Percentiles rank a stretch among this genome's conserved stretches.
Conservation (phyloP, 768 basidiomycete species). For the Lepiota brunneoincarnata region DNA sequence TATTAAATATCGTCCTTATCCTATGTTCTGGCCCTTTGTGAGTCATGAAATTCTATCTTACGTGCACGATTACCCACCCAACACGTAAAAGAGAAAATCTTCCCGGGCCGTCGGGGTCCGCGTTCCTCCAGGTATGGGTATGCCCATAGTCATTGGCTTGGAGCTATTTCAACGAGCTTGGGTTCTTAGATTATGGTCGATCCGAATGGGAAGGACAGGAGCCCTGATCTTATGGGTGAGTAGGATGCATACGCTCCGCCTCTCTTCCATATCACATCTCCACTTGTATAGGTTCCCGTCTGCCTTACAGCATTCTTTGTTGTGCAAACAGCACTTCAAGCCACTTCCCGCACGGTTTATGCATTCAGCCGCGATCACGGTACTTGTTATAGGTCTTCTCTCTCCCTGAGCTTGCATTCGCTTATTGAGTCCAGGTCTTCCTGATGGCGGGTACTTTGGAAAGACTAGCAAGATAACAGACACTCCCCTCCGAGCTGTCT, state of each 20-base stretch:
- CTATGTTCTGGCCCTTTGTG: constrained; percentile 78
- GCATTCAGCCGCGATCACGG: constrained; percentile 84
- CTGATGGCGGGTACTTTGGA: constrained; percentile 78
- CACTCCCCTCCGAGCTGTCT: constrained; percentile 78
- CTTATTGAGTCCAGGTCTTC: constrained; percentile 43
- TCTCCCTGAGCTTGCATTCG: neutral
- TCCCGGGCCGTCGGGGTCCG: constrained; percentile 67
- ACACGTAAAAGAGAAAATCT: constrained; percentile 47
- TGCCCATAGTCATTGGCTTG: neutral
- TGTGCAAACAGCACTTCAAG: constrained; percentile 77
- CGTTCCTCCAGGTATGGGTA: constrained; percentile 62
- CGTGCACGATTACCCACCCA: neutral
- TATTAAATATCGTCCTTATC: constrained; percentile 85
- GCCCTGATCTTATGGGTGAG: constrained; percentile 76
- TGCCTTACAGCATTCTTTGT: constrained; percentile 89
- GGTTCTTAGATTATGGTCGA: constrained; percentile 67
- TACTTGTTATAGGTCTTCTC: constrained; percentile 18
- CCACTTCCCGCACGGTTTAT: constrained; percentile 77
- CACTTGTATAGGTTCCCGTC: constrained; percentile 50
- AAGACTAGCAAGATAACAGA: constrained; percentile 57
- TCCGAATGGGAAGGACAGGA: constrained; percentile 74
- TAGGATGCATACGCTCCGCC: neutral
- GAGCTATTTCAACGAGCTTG: neutral
- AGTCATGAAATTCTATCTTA: constrained; percentile 20
- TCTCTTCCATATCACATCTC: neutral